Evolutionary conservation across 768 basidiomycete species (phyloP), one percentile per base, ranked within the genome.

Genomic region (Panaeolus papilionaceus): DNA sequence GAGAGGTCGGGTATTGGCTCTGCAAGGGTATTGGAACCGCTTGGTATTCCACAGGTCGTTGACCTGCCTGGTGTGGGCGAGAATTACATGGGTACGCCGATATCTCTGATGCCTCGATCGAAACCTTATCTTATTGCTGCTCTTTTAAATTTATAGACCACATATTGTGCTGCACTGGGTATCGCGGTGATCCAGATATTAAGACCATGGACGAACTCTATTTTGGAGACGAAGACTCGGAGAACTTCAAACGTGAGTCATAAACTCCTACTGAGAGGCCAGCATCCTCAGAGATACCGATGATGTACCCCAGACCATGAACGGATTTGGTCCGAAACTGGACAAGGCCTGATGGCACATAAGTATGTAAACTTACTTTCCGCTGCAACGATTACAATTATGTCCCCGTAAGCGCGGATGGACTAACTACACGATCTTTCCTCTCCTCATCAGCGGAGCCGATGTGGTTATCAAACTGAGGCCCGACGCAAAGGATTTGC

Each of bases 61-160:
- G 87, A 92, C 64, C 84, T 94, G 12, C 91, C 92, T 1, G 90
- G 89, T n/a, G 93, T 96, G 0, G 93, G 93, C 14, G 89, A 91
- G 72, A 86, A 92, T 69, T 88, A 86, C 63, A 81, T 84, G 70
- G 88, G 87, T 85, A 64, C 44, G 73, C 33, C 14, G 63, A 42
- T 72, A 12, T 16, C 54, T 7, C 12, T 37, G 1, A 18, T 4
- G 12, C 14, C 9, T 58, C 16, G 4, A 16, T 33, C 2, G 11
- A 12, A 16, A 18, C 14, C 4, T 14, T 44, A 2, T 4, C 42
- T 6, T 58, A 9, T 58, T 16, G 11, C 54, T 58, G 9, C 11
- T 14, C 16, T 28, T 16, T 33, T n/a, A n/a, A n/a, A n/a, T n/a
- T n/a, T 58, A 20, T 40, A 85, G 84, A 84, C 70, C 84, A 84